These are phyloP conservation scores for Fusarium robinianum DNA, from an alignment of 2,329 filamentous ascomycete genomes.

Conservation along the genomic window DNA sequence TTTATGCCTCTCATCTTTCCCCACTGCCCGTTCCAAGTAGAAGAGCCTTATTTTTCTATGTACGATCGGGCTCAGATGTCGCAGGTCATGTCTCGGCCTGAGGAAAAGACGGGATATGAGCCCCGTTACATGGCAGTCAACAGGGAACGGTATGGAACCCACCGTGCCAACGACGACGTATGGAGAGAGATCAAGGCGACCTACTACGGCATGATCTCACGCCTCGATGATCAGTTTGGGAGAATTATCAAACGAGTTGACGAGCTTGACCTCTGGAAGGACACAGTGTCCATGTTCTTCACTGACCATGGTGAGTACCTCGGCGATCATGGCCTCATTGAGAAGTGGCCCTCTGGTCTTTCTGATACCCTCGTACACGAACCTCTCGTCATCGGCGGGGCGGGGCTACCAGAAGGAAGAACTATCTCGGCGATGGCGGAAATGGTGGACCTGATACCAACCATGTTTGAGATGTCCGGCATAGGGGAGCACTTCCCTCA, in stretches of 20 bases:
- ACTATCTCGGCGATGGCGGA: slow-evolving; percentile 44
- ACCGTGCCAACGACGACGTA: slow-evolving; percentile 46
- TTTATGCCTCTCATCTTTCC: slow-evolving; percentile 51
- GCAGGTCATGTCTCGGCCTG: not conserved
- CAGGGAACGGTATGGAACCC: slow-evolving; percentile 45
- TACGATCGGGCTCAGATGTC: slow-evolving; percentile 44
- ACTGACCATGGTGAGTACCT: slow-evolving; percentile 54
- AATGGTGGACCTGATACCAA: slow-evolving; percentile 53
- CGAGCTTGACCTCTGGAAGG: slow-evolving; percentile 42
- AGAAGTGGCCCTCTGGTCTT: slow-evolving; percentile 53
- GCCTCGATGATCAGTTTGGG: slow-evolving; percentile 52
- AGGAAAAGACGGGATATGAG: slow-evolving; percentile 47
- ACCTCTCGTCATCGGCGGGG: slow-evolving; percentile 50
- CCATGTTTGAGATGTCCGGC: slow-evolving; percentile 46
- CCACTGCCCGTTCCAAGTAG: slow-evolving; percentile 52
- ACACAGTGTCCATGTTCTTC: slow-evolving; percentile 50
- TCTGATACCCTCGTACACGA: slow-evolving; percentile 49
- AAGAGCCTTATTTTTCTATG: slow-evolving; percentile 54
- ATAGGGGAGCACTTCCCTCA: slow-evolving; percentile 47
- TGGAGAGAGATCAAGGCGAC: slow-evolving; percentile 51
- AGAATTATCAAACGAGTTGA: slow-evolving; percentile 44
- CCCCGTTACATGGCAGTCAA: slow-evolving; percentile 48
- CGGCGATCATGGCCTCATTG: slow-evolving; percentile 52
- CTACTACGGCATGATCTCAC: slow-evolving; percentile 53
- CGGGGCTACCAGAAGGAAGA: slow-evolving; percentile 43